phyloP scores from a whole-genome alignment of 345 rosid species.

The Litchi chinensis region DNA sequence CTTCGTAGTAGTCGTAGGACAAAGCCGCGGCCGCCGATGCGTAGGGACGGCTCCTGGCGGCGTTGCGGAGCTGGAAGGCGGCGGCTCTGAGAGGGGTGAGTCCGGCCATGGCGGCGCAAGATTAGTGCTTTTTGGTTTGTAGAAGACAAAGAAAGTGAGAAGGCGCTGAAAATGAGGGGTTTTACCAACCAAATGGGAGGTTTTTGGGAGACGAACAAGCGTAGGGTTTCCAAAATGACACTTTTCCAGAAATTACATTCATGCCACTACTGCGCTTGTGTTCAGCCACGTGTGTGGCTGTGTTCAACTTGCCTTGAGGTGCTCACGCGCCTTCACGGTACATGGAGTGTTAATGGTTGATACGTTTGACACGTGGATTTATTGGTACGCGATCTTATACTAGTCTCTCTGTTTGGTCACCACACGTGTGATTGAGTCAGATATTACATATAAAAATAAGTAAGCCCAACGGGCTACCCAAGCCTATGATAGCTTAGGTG shows the following conservation, averaged over 20 bases:
- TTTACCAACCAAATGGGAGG: slow-evolving; percentile 27
- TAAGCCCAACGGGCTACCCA: no score
- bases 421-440: neutral
- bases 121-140: slow-evolving; percentile 24
- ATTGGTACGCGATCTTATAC: neutral
- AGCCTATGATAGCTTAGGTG: no score
- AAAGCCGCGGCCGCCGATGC: slow-evolving; percentile 73
- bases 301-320: slow-evolving; percentile 3
- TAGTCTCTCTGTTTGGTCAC: no score
- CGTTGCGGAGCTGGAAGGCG: slow-evolving; percentile 24
- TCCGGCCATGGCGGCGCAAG: slow-evolving; percentile 59
- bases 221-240: slow-evolving; percentile 2
- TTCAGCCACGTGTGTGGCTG: neutral
- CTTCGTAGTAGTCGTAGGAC: slow-evolving; percentile 41
- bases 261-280: slow-evolving; percentile 25
- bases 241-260: slow-evolving; percentile 24
- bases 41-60: slow-evolving; percentile 35
- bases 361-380: neutral
- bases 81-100: slow-evolving; percentile 49
- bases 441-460: no score
- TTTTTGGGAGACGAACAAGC: slow-evolving; percentile 27
- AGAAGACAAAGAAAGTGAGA: slow-evolving; percentile 9
- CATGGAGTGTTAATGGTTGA: neutral
- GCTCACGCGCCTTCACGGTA: slow-evolving; percentile 13
- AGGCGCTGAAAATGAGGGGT: slow-evolving; percentile 13